Base-by-base conservation (phyloP, 495 filamentous ascomycete species). In the Lepidopterella palustris region DNA sequence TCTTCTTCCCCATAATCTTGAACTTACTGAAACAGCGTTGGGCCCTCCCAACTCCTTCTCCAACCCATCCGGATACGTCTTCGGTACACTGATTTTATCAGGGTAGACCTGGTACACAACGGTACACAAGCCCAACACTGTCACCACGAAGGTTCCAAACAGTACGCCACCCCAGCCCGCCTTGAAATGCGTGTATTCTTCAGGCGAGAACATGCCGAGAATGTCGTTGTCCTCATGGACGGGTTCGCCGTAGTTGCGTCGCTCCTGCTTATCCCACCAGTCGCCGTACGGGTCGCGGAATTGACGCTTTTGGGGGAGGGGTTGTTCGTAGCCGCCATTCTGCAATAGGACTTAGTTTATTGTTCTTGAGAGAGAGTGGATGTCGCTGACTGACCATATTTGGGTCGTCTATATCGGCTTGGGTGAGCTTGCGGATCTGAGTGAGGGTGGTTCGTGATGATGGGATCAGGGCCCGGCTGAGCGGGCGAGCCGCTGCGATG, bases 191-290 rank as follows among this genome's bases (percentile, higher is more conserved):
- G 83, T 92, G 75, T 99, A 97, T 64, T 92, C 87, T 68, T 96
- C 84, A 1, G 88, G 82, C 52, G 87, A 86, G 76, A 99, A 92
- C 57, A 95, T 85, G 68, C 92, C 92, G 21, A 97, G 80, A 55
- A 96, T 84, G 72, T 99, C 95, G 70, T 97, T 86, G 74, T 99
- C 95, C 75, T 99, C 95, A 73, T 99, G 92, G 26, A 95, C 83
- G 3, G 91, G 87, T 74, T 99, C 95, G 68, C 90, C 90, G 66
- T 85, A 99, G 78, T 97, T 96, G 58, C 92, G 85, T 66, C 92
- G 87, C 72, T 96, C 92, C 71, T 97, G 92, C 78, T 90, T 87
- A 74, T 97, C 92, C 92, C 92, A 97, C 90, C 91, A 97, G 71
- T 90, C 87, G 66, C 75, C 92, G 70, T 97, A 82, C 32, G 95